phyloP scores from a whole-genome alignment of 768 basidiomycete genomes.

The Naematelia encephala region DNA sequence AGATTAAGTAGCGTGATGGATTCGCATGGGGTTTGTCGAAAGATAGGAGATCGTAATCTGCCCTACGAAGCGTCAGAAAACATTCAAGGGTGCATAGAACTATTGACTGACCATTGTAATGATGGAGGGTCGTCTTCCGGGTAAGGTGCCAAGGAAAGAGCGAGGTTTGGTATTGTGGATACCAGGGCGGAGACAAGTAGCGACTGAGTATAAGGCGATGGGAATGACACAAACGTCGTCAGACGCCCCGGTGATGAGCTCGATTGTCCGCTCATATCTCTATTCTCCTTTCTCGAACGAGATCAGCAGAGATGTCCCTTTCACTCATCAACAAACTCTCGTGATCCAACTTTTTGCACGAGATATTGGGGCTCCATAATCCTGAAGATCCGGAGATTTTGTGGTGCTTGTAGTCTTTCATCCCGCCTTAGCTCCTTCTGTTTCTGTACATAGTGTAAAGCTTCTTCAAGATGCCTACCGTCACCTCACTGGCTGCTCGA shows the following conservation, averaged over 20 bases:
- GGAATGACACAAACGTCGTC: conserved; percentile 58
- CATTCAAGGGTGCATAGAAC: neutral
- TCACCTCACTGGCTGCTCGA: conserved; percentile 20
- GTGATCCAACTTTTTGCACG: neutral
- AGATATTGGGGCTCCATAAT: neutral
- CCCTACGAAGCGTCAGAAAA: conserved; percentile 55
- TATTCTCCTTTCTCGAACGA: neutral
- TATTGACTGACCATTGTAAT: conserved; percentile 45
- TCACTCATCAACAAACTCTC: too few species aligned
- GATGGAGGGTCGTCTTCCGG: conserved; percentile 34
- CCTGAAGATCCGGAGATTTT: neutral
- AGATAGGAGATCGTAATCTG: conserved; percentile 80
- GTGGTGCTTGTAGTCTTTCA: neutral
- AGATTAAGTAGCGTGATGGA: conserved; percentile 59
- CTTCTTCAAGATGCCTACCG: conserved; percentile 7
- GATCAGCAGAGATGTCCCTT: too few species aligned
- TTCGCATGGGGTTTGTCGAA: conserved; percentile 65
- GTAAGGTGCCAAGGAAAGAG: conserved; percentile 44
- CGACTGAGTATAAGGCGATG: conserved; percentile 59
- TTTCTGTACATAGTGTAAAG: neutral
- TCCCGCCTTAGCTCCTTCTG: neutral
- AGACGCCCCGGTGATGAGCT: conserved; percentile 10
- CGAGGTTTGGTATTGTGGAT: conserved; percentile 37
- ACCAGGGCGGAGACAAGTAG: conserved; percentile 56
- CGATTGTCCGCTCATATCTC: neutral